Base-by-base conservation (phyloP, 768 basidiomycete species). In the Antrodiella citrinella region DNA sequence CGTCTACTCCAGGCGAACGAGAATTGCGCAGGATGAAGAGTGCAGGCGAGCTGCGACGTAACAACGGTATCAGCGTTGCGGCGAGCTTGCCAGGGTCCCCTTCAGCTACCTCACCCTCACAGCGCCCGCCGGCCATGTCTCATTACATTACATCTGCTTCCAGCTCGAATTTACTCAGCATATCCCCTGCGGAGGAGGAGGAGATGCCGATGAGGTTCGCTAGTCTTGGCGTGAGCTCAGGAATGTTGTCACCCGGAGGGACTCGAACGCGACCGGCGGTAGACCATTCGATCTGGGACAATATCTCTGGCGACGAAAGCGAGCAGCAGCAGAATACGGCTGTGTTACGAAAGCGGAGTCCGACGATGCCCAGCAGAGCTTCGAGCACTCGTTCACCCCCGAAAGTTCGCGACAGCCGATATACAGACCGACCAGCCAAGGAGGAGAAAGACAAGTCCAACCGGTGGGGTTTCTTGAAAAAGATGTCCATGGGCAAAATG, bases 401-500 rank as follows among this genome's bases (percentile, higher is more conserved):
- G 47, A 53, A 39, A 50, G 44, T 25, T 23, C 49, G 48, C 26
- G 47, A 55, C 40, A 48, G 53, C 45, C 44, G 43, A 10, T 53
- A 45, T 38, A 20, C 50, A 2, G 26, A 26, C 7, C 51, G 43
- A 20, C 26, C 49, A 5, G 30, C 41, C 49, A 57, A 52, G 48
- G 63, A 68, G 45, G 68, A 69, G 44, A 78, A 79, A 58, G 80
- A 84, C 58, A 85, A 87, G 65, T 70, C 71, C 35, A 82, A 83
- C 48, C 83, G 89, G 50, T 95, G 94, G 93, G 92, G 93, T 3
- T 95, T 97, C 71, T 71, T 97, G 52, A 91, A 93, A 71, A 97
- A 97, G 71, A 96, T 97, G 92, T 95, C 92, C 4, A 95, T 94
- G 91, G 86, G 91, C 12, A 91, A 87, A 66, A 85, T 95, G 71